A percentile compares a stretch with the other conserved stretches of the same genome.
phyloP scores from a whole-genome alignment of 352 stramenopile genomes.

The Globisporangium spinosum region DNA sequence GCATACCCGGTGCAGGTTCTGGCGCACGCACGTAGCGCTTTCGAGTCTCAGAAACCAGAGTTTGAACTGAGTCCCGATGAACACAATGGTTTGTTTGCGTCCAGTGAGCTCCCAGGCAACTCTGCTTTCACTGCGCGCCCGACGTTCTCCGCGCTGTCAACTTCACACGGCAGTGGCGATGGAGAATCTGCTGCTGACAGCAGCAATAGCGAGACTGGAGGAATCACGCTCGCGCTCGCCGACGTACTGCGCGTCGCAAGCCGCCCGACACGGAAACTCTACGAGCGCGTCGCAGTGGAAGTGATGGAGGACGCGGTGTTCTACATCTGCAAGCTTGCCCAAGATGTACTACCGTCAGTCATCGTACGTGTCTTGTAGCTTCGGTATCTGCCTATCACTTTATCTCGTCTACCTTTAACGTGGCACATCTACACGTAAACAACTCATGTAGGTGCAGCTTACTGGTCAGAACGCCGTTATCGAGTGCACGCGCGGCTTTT shows the following conservation, averaged over 20 bases:
- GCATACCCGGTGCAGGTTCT: constrained; percentile 36
- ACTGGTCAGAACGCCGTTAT: constrained; percentile 8
- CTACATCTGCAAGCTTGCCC: constrained; percentile 24
- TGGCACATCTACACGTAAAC: neutral
- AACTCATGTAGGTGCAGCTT: constrained; percentile 11
- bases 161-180: constrained; percentile 8
- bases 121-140: constrained; percentile 38
- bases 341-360: neutral
- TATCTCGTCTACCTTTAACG: neutral
- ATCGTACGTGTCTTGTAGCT: neutral
- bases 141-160: constrained; percentile 42
- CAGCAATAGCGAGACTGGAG: neutral
- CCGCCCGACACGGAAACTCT: constrained; percentile 36
- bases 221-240: constrained; percentile 21
- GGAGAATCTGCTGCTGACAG: neutral
- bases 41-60: constrained; percentile 23
- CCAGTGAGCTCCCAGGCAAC: constrained; percentile 33
- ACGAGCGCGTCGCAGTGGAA: constrained; percentile 38
- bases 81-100: constrained; percentile 1
- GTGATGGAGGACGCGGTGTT: constrained; percentile 26
- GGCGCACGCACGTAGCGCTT: constrained; percentile 26
- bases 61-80: constrained; percentile 19
- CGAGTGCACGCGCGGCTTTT: constrained; percentile 41
- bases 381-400: neutral
- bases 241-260: constrained; percentile 43